Evolutionary conservation across 2,329 filamentous ascomycete genomes (phyloP).

Genomic region (Xylaria sp.): DNA sequence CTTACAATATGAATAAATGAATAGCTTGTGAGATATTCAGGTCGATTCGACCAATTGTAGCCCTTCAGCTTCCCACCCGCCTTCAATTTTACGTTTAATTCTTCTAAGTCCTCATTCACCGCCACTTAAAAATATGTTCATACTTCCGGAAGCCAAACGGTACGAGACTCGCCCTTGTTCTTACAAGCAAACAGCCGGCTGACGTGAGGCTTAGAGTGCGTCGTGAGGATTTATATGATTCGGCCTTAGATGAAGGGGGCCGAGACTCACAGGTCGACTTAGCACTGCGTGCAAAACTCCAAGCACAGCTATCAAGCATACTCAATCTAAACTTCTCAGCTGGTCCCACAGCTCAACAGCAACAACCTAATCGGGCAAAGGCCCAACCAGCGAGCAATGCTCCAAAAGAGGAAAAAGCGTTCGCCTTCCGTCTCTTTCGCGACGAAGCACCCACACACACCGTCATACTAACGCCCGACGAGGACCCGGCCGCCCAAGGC

Average conservation of each 20-base stretch:
- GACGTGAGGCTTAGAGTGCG: constrained; percentile 59
- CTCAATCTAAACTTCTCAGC: constrained; percentile 55
- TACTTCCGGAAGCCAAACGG: constrained; percentile 65
- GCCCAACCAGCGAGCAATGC: constrained; percentile 37
- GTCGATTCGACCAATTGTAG: not conserved
- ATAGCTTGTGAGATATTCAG: not conserved
- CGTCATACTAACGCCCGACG: constrained; percentile 61
- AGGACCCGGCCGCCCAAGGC: constrained; percentile 52
- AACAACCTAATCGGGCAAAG: constrained; percentile 29
- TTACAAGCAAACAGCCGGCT: constrained; percentile 28
- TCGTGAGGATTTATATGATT: constrained; percentile 63
- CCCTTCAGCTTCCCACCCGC: not conserved
- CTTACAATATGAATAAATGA: not conserved
- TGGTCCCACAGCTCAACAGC: constrained; percentile 17
- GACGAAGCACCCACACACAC: constrained; percentile 58
- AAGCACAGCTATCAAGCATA: constrained; percentile 61
- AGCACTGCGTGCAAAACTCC: constrained; percentile 58
- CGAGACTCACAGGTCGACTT: constrained; percentile 51
- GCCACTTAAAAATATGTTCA: constrained; percentile 57
- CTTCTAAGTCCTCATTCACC: not conserved
- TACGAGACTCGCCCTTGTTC: constrained; percentile 45
- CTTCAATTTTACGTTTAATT: not conserved
- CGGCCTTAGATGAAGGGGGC: constrained; percentile 49
- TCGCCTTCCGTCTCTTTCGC: constrained; percentile 69
- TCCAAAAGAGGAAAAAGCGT: constrained; percentile 57